These are phyloP conservation scores for Xylariaceae sp. DNA, from an alignment of 2,329 filamentous ascomycete genomes.

Conservation along the genomic window DNA sequence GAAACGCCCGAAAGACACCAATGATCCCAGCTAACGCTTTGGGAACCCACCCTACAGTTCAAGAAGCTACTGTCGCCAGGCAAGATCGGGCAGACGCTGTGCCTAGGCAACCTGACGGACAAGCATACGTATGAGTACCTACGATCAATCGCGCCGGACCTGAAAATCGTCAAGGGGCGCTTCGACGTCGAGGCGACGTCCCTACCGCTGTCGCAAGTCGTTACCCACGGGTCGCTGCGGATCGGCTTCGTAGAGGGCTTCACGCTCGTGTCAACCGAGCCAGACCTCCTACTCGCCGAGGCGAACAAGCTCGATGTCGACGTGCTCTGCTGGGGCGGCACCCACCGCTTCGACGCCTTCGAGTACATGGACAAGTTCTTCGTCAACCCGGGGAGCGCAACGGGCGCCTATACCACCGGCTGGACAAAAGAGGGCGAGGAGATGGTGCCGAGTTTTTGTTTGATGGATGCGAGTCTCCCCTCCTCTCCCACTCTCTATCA, in stretches of 20 bases:
- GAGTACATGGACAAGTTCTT: slow-evolving; percentile 74
- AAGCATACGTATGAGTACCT: slow-evolving; percentile 77
- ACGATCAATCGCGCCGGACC: slow-evolving; percentile 66
- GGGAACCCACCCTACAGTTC: slow-evolving; percentile 53
- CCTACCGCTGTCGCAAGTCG: slow-evolving; percentile 61
- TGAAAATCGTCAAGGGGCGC: slow-evolving; percentile 65
- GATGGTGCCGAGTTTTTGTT: slow-evolving; percentile 83
- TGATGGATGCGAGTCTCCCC: slow-evolving; percentile 84
- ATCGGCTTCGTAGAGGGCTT: slow-evolving; percentile 67
- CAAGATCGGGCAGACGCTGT: slow-evolving; percentile 78
- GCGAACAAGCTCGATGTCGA: slow-evolving; percentile 66
- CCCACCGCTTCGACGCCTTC: slow-evolving; percentile 65
- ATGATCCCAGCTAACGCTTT: slow-evolving; percentile 11
- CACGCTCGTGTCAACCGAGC: slow-evolving; percentile 62
- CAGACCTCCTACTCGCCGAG: slow-evolving; percentile 62
- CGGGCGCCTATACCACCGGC: slow-evolving; percentile 57
- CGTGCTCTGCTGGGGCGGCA: slow-evolving; percentile 65
- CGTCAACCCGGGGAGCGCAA: slow-evolving; percentile 64
- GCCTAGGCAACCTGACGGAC: slow-evolving; percentile 76
- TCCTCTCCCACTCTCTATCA: not conserved
- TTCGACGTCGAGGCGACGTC: slow-evolving; percentile 64
- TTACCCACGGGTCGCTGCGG: slow-evolving; percentile 61
- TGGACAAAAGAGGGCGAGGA: slow-evolving; percentile 62
- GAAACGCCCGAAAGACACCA: slow-evolving; percentile 3
- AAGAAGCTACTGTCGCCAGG: slow-evolving; percentile 79